phyloP scores from a whole-genome alignment of 2,329 filamentous ascomycete species.

The Penicillium sp. region DNA sequence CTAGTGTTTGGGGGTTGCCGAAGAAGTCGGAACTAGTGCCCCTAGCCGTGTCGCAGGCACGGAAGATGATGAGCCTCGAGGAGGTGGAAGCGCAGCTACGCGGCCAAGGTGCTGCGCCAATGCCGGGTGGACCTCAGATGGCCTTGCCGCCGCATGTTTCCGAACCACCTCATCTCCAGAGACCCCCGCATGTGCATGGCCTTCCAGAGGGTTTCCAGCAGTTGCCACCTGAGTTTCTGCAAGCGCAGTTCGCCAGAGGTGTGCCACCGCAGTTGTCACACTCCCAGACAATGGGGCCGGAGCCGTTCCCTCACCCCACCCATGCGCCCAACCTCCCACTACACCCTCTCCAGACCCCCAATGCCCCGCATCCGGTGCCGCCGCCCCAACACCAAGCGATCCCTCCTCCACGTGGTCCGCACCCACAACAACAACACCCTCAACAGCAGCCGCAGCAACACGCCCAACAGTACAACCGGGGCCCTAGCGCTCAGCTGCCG shows the following conservation, averaged over 20 bases:
- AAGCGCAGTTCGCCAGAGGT: constrained; percentile 44
- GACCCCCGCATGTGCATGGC: constrained; percentile 35
- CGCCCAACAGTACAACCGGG: constrained; percentile 39
- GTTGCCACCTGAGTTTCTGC: constrained; percentile 54
- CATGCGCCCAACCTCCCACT: constrained; percentile 61
- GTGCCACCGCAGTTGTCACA: constrained; percentile 42
- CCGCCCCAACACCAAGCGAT: constrained; percentile 44
- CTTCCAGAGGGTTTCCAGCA: constrained; percentile 39
- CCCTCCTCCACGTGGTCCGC: constrained; percentile 42
- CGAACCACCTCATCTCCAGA: constrained; percentile 39
- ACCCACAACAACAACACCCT: constrained; percentile 37
- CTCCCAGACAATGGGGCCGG: constrained; percentile 46
- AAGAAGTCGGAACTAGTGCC: constrained; percentile 37
- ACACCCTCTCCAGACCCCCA: constrained; percentile 81
- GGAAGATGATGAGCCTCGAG: constrained; percentile 93
- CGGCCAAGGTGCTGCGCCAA: constrained; percentile 57
- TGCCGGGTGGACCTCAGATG: constrained; percentile 31
- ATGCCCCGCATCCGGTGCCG: constrained; percentile 57
- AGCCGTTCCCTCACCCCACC: constrained; percentile 49
- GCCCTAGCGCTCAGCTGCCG: constrained; percentile 48
- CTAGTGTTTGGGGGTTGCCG: constrained; percentile 83
- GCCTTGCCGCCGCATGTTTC: constrained; percentile 35
- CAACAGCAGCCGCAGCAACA: constrained; percentile 42
- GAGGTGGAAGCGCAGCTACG: constrained; percentile 96
- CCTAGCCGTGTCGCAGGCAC: constrained; percentile 45